Conservation (phyloP, 2,329 filamentous ascomycete species). For the Beauveria varroae region DNA sequence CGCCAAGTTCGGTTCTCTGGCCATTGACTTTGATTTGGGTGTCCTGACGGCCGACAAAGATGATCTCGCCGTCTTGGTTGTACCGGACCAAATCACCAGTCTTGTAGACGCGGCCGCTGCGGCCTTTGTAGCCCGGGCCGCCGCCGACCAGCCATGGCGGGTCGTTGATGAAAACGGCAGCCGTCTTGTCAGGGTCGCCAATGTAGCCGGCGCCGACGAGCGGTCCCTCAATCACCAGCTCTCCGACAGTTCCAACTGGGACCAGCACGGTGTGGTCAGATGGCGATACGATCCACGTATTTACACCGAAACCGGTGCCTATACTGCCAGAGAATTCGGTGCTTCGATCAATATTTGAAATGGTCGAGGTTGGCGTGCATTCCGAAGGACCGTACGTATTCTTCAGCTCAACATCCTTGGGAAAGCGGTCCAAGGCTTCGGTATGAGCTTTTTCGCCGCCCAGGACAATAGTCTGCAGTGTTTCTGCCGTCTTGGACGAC, state of each 20-base stretch:
- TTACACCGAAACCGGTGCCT: conserved; percentile 7
- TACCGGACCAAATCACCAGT: conserved; percentile 40
- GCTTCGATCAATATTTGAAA: conserved; percentile 26
- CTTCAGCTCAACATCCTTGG: conserved; percentile 27
- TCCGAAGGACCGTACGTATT: conserved; percentile 41
- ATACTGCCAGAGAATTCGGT: conserved; percentile 10
- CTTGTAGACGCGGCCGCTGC: conserved; percentile 29
- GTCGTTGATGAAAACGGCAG: conserved; percentile 8
- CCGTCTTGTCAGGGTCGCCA: conserved; percentile 13
- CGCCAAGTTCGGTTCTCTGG: conserved; percentile 47
- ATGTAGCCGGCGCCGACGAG: conserved; percentile 40
- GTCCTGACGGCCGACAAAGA: conserved; percentile 51
- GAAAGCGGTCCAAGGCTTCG: conserved; percentile 37
- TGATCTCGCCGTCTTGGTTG: conserved; percentile 26
- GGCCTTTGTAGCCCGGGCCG: not conserved
- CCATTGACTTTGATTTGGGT: conserved; percentile 55
- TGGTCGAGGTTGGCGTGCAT: conserved; percentile 34
- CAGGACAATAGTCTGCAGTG: conserved; percentile 7
- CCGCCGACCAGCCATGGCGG: conserved; percentile 4
- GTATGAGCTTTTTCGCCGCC: conserved; percentile 25
- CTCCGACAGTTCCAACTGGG: conserved; percentile 25
- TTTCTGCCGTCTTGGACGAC: not conserved
- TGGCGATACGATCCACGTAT: conserved; percentile 33
- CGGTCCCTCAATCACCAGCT: conserved; percentile 41
- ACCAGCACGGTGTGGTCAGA: conserved; percentile 17